A percentile compares a stretch with the other conserved stretches of the same genome.
Conservation (phyloP, 495 filamentous ascomycete genomes). For the Aspergillus heteromorphus region DNA sequence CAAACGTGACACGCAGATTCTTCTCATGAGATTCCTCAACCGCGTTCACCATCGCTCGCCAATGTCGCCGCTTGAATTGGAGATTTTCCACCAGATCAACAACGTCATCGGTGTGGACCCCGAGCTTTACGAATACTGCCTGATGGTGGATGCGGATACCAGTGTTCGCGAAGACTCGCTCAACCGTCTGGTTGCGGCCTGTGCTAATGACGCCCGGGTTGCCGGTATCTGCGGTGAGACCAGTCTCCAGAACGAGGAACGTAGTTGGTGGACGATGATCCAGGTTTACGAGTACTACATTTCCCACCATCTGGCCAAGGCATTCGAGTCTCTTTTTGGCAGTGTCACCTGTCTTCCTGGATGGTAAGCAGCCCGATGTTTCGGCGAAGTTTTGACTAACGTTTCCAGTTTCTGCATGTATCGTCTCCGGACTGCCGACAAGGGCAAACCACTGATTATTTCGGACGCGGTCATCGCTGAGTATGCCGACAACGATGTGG, state of each 20-base stretch:
- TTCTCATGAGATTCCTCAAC: constrained; percentile 84
- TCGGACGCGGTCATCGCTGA: constrained; percentile 79
- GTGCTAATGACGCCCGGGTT: constrained; percentile 91
- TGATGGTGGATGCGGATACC: constrained; percentile 98
- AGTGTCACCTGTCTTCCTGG: constrained; percentile 97
- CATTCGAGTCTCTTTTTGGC: constrained; percentile 92
- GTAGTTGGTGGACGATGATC: constrained; percentile 99
- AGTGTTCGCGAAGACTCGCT: constrained; percentile 88
- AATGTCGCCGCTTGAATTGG: constrained; percentile 93
- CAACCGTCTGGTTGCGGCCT: constrained; percentile 87
- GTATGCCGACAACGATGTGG: constrained; percentile 80
- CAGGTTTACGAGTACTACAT: constrained; percentile 99
- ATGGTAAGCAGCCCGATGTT: constrained; percentile 60
- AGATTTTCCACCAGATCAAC: constrained; percentile 98
- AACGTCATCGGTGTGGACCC: constrained; percentile 98
- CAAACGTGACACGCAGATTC: constrained; percentile 93
- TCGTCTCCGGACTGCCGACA: constrained; percentile 85
- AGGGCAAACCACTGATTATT: constrained; percentile 87
- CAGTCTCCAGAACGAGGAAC: constrained; percentile 88
- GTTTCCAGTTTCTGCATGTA: constrained; percentile 93
- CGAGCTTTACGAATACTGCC: constrained; percentile 92
- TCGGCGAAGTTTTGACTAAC: constrained; percentile 9
- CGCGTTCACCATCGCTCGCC: constrained; percentile 89
- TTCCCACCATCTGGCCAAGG: constrained; percentile 88
- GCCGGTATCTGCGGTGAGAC: constrained; percentile 97